Percentiles rank a stretch among this genome's conserved stretches.
phyloP scores from a whole-genome alignment of 2,329 filamentous ascomycete species.

The Pseudocercospora crystallina region DNA sequence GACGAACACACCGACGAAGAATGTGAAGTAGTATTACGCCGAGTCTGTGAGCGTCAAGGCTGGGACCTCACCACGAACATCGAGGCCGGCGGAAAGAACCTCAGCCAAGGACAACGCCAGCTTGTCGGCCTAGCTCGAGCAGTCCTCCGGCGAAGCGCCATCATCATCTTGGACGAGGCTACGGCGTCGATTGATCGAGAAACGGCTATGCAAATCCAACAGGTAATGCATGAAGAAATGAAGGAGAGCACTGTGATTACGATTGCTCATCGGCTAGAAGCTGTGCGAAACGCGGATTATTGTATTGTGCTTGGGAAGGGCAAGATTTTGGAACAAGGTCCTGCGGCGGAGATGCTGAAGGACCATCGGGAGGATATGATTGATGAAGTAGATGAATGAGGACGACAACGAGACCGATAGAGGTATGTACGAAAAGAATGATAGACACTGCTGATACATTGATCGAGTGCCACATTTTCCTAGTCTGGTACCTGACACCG shows the following conservation, averaged over 20 bases:
- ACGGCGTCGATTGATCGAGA: conserved; percentile 65
- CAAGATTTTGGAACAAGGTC: conserved; percentile 42
- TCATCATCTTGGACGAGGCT: conserved; percentile 67
- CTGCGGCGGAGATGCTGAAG: conserved; percentile 31
- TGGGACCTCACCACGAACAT: conserved; percentile 59
- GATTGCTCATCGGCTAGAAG: conserved; percentile 64
- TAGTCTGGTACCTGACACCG: not conserved
- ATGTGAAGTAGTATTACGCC: conserved; percentile 54
- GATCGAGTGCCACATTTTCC: not conserved
- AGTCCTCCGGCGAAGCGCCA: conserved; percentile 58
- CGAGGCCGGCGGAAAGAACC: conserved; percentile 61
- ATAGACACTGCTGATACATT: not conserved
- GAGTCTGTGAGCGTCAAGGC: conserved; percentile 55
- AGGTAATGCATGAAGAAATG: conserved; percentile 57
- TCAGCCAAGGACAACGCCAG: conserved; percentile 66
- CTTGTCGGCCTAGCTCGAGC: conserved; percentile 65
- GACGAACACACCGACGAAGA: conserved; percentile 57
- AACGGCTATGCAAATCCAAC: conserved; percentile 58
- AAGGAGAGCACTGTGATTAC: conserved; percentile 61
- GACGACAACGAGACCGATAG: not conserved
- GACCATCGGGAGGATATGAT: conserved; percentile 10
- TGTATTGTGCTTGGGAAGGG: conserved; percentile 57
- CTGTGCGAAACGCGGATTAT: conserved; percentile 59
- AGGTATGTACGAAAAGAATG: not conserved
- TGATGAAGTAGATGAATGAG: conserved; percentile 11